phyloP scores from a whole-genome alignment of 2,329 filamentous ascomycete genomes.

The Ophiostoma sp. region DNA sequence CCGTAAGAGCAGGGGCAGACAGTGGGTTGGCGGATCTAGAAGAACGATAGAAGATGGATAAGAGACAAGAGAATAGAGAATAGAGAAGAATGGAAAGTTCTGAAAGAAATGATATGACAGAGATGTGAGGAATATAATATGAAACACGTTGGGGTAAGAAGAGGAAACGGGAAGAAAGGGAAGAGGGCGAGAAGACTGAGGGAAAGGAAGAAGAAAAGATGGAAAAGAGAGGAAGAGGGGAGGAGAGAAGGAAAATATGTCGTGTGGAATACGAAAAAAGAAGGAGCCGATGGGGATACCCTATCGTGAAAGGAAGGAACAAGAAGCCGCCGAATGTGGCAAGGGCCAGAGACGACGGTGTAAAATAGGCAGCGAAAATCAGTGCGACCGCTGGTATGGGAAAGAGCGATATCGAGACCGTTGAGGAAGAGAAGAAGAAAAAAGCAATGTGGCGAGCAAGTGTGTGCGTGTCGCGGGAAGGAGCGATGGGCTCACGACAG shows the following conservation, averaged over 20 bases:
- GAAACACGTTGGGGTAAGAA: neutral
- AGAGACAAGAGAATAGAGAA: neutral
- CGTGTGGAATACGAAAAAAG: neutral
- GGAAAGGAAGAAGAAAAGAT: neutral
- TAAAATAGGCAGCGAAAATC: neutral
- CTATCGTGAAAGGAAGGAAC: neutral
- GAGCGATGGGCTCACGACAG: neutral
- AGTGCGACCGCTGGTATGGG: neutral
- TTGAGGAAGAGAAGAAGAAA: neutral
- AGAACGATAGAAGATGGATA: slow-evolving; percentile 9
- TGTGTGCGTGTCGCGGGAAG: neutral
- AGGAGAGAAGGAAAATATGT: neutral
- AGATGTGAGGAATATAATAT: neutral
- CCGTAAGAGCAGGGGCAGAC: slow-evolving; percentile 17
- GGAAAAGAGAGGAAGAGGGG: neutral
- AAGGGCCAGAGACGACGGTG: neutral
- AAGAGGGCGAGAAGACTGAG: neutral
- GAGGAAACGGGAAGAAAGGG: neutral
- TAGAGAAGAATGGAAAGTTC: neutral
- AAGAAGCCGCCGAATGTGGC: neutral
- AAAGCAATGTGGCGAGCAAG: neutral
- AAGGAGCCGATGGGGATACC: neutral
- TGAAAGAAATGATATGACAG: neutral
- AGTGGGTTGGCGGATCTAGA: slow-evolving; percentile 1
- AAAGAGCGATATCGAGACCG: slow-evolving; percentile 2